Evolutionary conservation across 805 yeast genomes (phyloP).

Genomic region (Saturnispora saitoi): DNA sequence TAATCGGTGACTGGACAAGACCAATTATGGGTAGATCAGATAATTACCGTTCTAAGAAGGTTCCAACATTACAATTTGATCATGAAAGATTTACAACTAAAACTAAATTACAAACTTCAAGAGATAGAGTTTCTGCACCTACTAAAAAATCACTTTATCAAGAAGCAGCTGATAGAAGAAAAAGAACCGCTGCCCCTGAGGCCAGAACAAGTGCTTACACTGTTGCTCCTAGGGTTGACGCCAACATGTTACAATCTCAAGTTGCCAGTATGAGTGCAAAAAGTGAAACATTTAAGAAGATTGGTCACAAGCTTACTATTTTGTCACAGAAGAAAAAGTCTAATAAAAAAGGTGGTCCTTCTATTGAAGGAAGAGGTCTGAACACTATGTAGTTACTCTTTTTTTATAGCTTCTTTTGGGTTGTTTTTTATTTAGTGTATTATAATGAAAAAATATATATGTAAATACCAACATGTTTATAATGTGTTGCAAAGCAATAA

Average conservation of each 20-base stretch:
- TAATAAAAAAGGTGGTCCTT: slow-evolving; percentile 62
- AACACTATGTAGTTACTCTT: slow-evolving; percentile 10
- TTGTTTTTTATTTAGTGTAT: background rate
- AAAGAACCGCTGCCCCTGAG: slow-evolving; percentile 93
- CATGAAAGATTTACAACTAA: slow-evolving; percentile 42
- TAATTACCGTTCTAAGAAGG: slow-evolving; percentile 80
- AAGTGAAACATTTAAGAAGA: slow-evolving; percentile 68
- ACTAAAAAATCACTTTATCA: slow-evolving; percentile 60
- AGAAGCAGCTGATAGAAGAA: slow-evolving; percentile 83
- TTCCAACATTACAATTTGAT: slow-evolving; percentile 62
- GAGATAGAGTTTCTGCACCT: slow-evolving; percentile 21
- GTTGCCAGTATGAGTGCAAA: slow-evolving; percentile 37
- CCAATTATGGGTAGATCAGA: slow-evolving; percentile 95
- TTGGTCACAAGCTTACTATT: slow-evolving; percentile 49
- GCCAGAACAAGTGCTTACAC: slow-evolving; percentile 83
- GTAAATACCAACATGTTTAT: background rate
- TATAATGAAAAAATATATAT: background rate
- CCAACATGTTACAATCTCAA: slow-evolving; percentile 37
- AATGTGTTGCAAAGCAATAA: no score
- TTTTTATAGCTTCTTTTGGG: background rate
- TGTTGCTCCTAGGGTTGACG: slow-evolving; percentile 75
- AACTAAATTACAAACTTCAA: slow-evolving; percentile 25
- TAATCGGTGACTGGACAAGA: slow-evolving; percentile 96
- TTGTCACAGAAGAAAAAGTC: slow-evolving; percentile 41
- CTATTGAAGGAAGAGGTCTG: slow-evolving; percentile 64